Base-by-base conservation (phyloP, 1,284 basidiomycete species). In the Cryptococcus amylolentus region DNA sequence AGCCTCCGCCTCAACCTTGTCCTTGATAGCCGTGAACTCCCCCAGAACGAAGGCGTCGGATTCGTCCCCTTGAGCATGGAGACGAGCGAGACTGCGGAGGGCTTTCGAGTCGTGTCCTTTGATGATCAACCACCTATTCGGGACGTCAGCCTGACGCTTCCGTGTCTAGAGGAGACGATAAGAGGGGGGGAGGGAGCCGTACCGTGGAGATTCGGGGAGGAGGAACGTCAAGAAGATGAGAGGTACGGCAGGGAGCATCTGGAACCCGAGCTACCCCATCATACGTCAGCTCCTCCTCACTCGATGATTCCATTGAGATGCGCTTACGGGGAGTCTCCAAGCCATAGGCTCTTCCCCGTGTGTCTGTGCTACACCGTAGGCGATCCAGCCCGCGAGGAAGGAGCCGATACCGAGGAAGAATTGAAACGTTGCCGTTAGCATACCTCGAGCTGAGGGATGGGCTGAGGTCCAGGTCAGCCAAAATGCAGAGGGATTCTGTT, bases 381-480 rank as follows among this genome's bases (percentile, higher is more conserved):
- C 74, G 54, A 78, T 70, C 60, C 76, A 78, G 23, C 66, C 72
- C 23, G 78, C 78, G n/a, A 79, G 49, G 49, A 79, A 67, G 2
- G 77, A 77, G 26, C 80, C 80, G 47, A 81, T 78, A 41, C 80
- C 80, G 27, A 82, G 68, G 75, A 81, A 80, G 65, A 81, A 80
- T 66, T 86, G 84, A 72, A 85, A 84, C 26, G 85, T 76, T 2
- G 84, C 84, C 2, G 83, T 84, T 41, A 86, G 76, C 35, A 83
- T 77, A 18, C 84, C 85, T 28, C 85, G 80, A 52, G 84, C 84
- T 64, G 82, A 82, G 0, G 84, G 84, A 59, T 84, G 84, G 2
- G 84, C 69, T 63, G 40, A 23, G 18, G 16, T 18, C n/a, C 1
- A 4, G 26, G 39, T 58, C 48, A 60, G 51, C 44, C 5, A 20